phyloP scores from a whole-genome alignment of 2,329 filamentous ascomycete genomes.

The Ophiostoma fasciatum region DNA sequence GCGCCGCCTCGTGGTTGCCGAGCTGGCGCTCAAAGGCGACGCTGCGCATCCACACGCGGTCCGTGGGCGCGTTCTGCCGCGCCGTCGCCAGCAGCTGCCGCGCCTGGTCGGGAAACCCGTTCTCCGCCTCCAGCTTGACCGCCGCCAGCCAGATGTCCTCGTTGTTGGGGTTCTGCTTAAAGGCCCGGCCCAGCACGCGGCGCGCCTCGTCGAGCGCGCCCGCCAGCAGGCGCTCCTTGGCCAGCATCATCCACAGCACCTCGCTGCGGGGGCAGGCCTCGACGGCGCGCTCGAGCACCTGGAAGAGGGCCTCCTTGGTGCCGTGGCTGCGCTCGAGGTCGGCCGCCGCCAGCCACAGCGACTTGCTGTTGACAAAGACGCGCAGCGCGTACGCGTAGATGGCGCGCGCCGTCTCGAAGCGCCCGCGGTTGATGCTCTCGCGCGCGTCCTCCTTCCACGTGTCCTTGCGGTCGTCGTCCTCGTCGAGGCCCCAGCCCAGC shows the following conservation, averaged over 20 bases:
- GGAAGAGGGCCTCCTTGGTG: conserved; percentile 56
- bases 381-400: conserved; percentile 86
- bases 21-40: conserved; percentile 84
- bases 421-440: conserved; percentile 62
- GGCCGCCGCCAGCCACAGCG: conserved; percentile 78
- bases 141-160: conserved; percentile 97
- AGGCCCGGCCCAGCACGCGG: conserved; percentile 72
- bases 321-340: conserved; percentile 87
- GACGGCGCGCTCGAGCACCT: conserved; percentile 80
- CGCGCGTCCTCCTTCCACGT: conserved; percentile 93
- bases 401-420: conserved; percentile 79
- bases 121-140: conserved; percentile 91
- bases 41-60: conserved; percentile 94
- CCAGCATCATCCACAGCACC: conserved; percentile 88
- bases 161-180: conserved; percentile 90
- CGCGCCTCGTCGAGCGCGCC: conserved; percentile 80
- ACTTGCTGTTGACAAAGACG: conserved; percentile 77
- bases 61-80: conserved; percentile 77
- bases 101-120: conserved; percentile 66
- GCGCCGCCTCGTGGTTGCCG: conserved; percentile 61
- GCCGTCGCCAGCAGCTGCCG: conserved; percentile 69
- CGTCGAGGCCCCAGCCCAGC: conserved; percentile 81
- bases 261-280: conserved; percentile 86
- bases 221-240: conserved; percentile 84
- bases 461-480: conserved; percentile 91